Conservation (phyloP, 352 stramenopile species). For the Globisporangium irregulare region DNA sequence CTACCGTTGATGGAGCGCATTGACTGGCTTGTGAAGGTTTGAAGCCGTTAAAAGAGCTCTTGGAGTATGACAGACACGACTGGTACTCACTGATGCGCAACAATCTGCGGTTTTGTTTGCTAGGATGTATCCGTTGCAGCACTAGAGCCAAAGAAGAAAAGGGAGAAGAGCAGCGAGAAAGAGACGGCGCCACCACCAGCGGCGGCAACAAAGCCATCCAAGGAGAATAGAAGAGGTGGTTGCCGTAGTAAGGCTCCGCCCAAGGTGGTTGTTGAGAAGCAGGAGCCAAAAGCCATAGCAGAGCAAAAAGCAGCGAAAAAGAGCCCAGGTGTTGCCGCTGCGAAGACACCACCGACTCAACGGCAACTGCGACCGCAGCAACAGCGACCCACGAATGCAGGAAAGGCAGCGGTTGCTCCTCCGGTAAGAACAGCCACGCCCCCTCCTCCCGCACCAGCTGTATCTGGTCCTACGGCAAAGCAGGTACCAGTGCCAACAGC, state of each 20-base stretch:
- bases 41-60: neutral
- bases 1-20: conserved; percentile 13
- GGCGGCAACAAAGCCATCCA: neutral
- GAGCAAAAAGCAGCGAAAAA: neutral
- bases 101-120: neutral
- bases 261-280: neutral
- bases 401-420: neutral
- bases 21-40: conserved; percentile 16
- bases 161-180: conserved; percentile 10
- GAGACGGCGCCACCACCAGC: neutral
- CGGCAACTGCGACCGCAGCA: neutral
- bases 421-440: neutral
- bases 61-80: neutral
- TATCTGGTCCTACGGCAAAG: neutral
- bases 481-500: neutral
- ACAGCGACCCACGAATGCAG: neutral
- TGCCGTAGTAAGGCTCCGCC: neutral
- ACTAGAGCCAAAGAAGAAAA: conserved; percentile 4
- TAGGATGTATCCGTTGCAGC: conserved; percentile 6
- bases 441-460: neutral
- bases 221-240: neutral
- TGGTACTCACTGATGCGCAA: neutral
- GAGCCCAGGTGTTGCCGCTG: neutral
- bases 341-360: neutral
- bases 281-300: neutral